A percentile compares a stretch with the other conserved stretches of the same genome.
phyloP scores from a whole-genome alignment of 2,329 filamentous ascomycete species.

The Helotiales sp. region DNA sequence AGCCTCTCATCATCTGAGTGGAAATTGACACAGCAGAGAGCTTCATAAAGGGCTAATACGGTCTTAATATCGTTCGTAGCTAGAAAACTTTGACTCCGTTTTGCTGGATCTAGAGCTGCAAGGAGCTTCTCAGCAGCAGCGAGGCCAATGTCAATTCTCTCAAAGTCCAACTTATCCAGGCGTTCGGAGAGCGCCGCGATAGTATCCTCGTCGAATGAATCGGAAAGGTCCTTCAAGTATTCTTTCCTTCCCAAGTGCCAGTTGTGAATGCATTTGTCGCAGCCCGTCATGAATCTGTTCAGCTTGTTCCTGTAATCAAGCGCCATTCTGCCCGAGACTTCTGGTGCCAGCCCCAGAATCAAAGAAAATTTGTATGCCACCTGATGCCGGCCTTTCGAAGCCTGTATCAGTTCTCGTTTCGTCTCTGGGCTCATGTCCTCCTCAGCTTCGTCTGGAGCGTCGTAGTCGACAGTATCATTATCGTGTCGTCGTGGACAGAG shows the following conservation, averaged over 20 bases:
- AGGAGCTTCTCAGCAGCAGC: slow-evolving; percentile 56
- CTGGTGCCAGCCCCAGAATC: slow-evolving; percentile 65
- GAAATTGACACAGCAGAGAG: slow-evolving; percentile 80
- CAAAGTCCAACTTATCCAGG: slow-evolving; percentile 60
- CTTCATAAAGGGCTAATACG: slow-evolving; percentile 83
- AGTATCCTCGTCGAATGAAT: slow-evolving; percentile 49
- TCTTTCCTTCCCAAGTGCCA: slow-evolving; percentile 70
- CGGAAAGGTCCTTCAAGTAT: slow-evolving; percentile 61
- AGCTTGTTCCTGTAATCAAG: slow-evolving; percentile 58
- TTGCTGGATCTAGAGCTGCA: slow-evolving; percentile 28
- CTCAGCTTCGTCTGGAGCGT: slow-evolving; percentile 50
- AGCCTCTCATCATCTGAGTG: slow-evolving; percentile 48
- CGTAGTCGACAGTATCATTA: slow-evolving; percentile 65
- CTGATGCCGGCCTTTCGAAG: slow-evolving; percentile 56
- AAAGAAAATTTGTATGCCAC: slow-evolving; percentile 67
- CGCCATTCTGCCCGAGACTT: slow-evolving; percentile 58
- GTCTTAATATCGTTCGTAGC: slow-evolving; percentile 51
- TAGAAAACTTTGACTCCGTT: slow-evolving; percentile 32
- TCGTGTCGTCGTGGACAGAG: slow-evolving; percentile 66
- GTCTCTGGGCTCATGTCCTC: slow-evolving; percentile 49
- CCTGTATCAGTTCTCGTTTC: slow-evolving; percentile 53
- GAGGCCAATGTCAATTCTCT: slow-evolving; percentile 60
- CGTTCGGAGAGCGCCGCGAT: slow-evolving; percentile 54
- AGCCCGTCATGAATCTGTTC: slow-evolving; percentile 59
- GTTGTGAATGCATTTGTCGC: slow-evolving; percentile 69